Base-by-base conservation (phyloP, 169 alveolate species). In the Eimeria praecox region DNA sequence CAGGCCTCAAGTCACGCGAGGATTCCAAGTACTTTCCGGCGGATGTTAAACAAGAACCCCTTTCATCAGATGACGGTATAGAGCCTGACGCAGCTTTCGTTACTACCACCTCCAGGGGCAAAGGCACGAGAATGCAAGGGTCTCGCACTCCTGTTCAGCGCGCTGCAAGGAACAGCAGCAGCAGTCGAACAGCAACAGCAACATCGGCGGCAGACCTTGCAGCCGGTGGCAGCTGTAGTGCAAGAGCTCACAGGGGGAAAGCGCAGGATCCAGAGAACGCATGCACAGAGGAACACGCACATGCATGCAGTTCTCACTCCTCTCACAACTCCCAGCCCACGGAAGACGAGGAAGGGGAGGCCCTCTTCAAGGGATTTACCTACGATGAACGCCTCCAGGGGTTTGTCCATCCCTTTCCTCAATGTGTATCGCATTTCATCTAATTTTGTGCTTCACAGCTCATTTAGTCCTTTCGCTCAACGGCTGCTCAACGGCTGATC, bases 1-100 rank as follows among this genome's bases (percentile, higher is more conserved):
- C 97, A 30, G 75, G 86, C 44, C 92, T 95, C 44, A 71, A 46
- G 27, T 83, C 96, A 33, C 77, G 87, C 56, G 95, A 92, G 35
- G 97, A 95, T 71, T 52, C 80, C 69, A 90, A 95, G 93, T 95
- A 95, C 75, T 95, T 95, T 62, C 96, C 95, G 71, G 80, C 75
- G 46, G 95, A 95, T 83, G 66, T 95, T 66, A 91, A 85, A 64
- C 73, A 78, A 49, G 90, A 91, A 33, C 97, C 96, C 44, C 96
- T 90, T 40, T 69, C 92, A 22, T 87, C 94, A 9, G 94, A 44
- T 54, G 94, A 62, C 12, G 83, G 71, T 42, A 66, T 27, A 42
- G 94, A 83, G 44, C 94, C 94, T 20, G 85, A 87, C 82, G 59
- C 94, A 38, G 94, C 94, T 12, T 87, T 87, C 30, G 83, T 62